Evolutionary conservation across 2,329 filamentous ascomycete genomes (phyloP).

Genomic region (Botrytis byssoidea): DNA sequence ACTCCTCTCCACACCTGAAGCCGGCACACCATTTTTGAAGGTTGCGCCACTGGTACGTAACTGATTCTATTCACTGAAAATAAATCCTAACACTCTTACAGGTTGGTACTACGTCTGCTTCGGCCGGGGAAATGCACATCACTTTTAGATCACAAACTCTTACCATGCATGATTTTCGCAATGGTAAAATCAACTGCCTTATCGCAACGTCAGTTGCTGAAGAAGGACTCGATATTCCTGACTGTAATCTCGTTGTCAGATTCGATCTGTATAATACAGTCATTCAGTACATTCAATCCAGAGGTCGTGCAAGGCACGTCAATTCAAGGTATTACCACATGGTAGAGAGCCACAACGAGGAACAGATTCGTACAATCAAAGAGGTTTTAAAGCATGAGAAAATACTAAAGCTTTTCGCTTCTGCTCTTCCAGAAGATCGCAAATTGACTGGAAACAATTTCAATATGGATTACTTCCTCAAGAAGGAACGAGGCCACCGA

Average conservation of each 20-base stretch:
- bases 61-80: neutral
- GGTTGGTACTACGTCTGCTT: slow-evolving; percentile 51
- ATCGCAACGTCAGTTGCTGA: slow-evolving; percentile 67
- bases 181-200: slow-evolving; percentile 59
- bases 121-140: slow-evolving; percentile 53
- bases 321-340: slow-evolving; percentile 83
- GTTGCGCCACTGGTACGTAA: slow-evolving; percentile 61
- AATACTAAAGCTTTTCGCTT: slow-evolving; percentile 73
- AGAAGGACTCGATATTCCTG: slow-evolving; percentile 66
- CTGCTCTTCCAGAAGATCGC: slow-evolving; percentile 70
- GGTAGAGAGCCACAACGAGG: slow-evolving; percentile 67
- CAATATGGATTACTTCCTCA: slow-evolving; percentile 55
- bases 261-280: slow-evolving; percentile 89
- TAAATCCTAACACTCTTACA: slow-evolving; percentile 18
- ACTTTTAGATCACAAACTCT: slow-evolving; percentile 73
- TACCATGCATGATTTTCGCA: slow-evolving; percentile 64
- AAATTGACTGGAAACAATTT: slow-evolving; percentile 60
- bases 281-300: slow-evolving; percentile 93
- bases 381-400: slow-evolving; percentile 61
- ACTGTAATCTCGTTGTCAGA: slow-evolving; percentile 65
- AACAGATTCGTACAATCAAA: slow-evolving; percentile 55
- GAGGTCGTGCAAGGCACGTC: slow-evolving; percentile 76
- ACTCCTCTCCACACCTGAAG: slow-evolving; percentile 56
- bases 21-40: slow-evolving; percentile 58
- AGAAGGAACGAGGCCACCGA: slow-evolving; percentile 43